These are phyloP conservation scores for Recurvomyces mirabilis DNA, from an alignment of 495 filamentous ascomycete species.

Conservation along the genomic window DNA sequence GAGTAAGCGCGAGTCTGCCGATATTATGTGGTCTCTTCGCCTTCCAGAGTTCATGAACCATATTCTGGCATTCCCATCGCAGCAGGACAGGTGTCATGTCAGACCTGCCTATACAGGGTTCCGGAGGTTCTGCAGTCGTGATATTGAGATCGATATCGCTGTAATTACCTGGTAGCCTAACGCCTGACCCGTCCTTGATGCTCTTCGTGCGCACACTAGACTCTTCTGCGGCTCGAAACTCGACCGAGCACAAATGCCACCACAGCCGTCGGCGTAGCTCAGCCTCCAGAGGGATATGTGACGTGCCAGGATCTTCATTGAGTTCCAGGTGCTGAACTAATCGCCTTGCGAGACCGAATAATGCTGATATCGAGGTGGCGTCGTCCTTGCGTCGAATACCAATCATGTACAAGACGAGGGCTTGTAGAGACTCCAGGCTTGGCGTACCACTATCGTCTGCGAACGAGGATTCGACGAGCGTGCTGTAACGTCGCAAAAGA, in stretches of 20 bases:
- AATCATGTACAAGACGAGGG: slow-evolving; percentile 14
- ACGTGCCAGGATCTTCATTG: slow-evolving; percentile 6
- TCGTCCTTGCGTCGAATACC: slow-evolving; percentile 12
- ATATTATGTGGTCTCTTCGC: too few species aligned
- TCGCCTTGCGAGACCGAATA: slow-evolving; percentile 9
- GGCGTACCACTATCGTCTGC: slow-evolving; percentile 7
- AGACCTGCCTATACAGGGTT: slow-evolving; percentile 1
- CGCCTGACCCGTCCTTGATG: slow-evolving; percentile 6
- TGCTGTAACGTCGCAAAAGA: slow-evolving; percentile 10
- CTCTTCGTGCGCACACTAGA: not conserved
- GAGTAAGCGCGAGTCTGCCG: too few species aligned
- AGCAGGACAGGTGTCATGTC: slow-evolving; percentile 4
- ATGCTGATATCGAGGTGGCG: not conserved
- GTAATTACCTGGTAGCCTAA: slow-evolving; percentile 5
- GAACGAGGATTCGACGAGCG: slow-evolving; percentile 2
- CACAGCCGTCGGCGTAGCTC: slow-evolving; percentile 10
- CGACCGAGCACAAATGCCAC: slow-evolving; percentile 12
- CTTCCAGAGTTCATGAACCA: not conserved
- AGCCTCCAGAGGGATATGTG: slow-evolving; percentile 1
- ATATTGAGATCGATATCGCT: slow-evolving; percentile 7
- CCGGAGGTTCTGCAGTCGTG: not conserved
- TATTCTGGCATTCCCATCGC: not conserved
- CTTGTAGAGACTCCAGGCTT: slow-evolving; percentile 8
- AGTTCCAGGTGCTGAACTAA: slow-evolving; percentile 10
- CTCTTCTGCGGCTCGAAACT: slow-evolving; percentile 11